Percentiles rank a stretch among this genome's conserved stretches.
These are phyloP conservation scores for Boletales sp. DNA, from an alignment of 768 basidiomycete species.

Conservation along the genomic window DNA sequence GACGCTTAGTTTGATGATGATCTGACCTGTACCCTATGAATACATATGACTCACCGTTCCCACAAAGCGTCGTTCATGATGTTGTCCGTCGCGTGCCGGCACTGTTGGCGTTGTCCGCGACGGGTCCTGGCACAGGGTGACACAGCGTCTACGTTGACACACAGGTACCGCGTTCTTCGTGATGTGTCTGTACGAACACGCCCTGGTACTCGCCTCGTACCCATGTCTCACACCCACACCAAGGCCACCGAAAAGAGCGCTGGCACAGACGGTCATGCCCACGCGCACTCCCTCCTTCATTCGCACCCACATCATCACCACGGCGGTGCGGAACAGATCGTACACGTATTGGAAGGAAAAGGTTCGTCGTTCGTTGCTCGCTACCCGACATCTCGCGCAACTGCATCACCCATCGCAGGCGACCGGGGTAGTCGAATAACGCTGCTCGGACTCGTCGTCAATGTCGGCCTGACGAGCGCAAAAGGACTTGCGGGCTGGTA, in stretches of 20 bases:
- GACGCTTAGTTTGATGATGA: no score
- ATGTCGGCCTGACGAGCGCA: constrained; percentile 73
- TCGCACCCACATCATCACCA: constrained; percentile 62
- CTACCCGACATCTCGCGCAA: no score
- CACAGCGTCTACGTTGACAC: neutral
- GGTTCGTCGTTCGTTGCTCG: constrained; percentile 39
- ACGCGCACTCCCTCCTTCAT: constrained; percentile 65
- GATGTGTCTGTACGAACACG: no score
- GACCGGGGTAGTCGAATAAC: constrained; percentile 85
- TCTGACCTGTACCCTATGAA: no score
- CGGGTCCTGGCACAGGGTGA: constrained; percentile 5
- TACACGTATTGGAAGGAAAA: constrained; percentile 62
- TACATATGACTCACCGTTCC: no score
- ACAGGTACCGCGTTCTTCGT: constrained; percentile 10
- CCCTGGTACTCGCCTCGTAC: neutral
- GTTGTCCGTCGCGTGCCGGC: constrained; percentile 4
- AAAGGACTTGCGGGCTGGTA: constrained; percentile 90
- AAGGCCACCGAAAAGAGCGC: constrained; percentile 26
- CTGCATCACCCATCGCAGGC: constrained; percentile 40
- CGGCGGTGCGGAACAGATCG: constrained; percentile 62
- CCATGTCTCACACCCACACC: constrained; percentile 21
- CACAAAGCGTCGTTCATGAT: constrained; percentile 10
- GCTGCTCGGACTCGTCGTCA: constrained; percentile 77
- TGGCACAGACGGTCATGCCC: constrained; percentile 39
- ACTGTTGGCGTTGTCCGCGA: constrained; percentile 13